Percentiles rank a stretch among this genome's conserved stretches.
Evolutionary conservation across 2,329 filamentous ascomycete genomes (phyloP).

Genomic region (Clonostachys sp.): DNA sequence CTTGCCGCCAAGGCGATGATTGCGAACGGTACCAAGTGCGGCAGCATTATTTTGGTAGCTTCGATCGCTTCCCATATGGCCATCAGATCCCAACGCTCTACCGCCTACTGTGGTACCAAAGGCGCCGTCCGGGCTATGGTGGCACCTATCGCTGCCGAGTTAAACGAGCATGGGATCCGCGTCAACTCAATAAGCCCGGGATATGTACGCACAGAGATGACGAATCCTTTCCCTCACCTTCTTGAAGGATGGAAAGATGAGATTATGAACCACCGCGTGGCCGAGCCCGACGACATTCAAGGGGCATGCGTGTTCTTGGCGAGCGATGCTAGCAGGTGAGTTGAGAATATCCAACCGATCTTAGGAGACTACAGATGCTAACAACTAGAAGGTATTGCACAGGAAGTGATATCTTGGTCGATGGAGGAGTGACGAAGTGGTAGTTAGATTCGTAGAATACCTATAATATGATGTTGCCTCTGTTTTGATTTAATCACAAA

Average conservation of each 20-base stretch:
- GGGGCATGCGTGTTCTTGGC: conserved; percentile 42
- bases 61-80: conserved; percentile 48
- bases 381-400: conserved; percentile 21
- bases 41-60: conserved; percentile 48
- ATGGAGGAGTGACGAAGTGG: conserved; percentile 36
- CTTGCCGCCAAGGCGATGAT: conserved; percentile 46
- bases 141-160: conserved; percentile 13
- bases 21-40: conserved; percentile 39
- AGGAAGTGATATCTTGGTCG: conserved; percentile 37
- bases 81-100: conserved; percentile 39
- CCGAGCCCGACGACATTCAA: conserved; percentile 43
- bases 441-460: conserved; percentile 5
- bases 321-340: conserved; percentile 38
- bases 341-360: conserved; percentile 3
- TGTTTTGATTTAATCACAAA: neutral
- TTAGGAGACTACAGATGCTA: neutral
- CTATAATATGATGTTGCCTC: too few species aligned
- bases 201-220: conserved; percentile 37
- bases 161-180: conserved; percentile 31
- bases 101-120: conserved; percentile 18
- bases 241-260: conserved; percentile 43
- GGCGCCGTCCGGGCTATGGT: conserved; percentile 16
- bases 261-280: conserved; percentile 39
- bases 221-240: conserved; percentile 35
- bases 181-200: conserved; percentile 42